Evolutionary conservation across 139 green algal species (phyloP).

Genomic region (Spirogloea muscicola): DNA sequence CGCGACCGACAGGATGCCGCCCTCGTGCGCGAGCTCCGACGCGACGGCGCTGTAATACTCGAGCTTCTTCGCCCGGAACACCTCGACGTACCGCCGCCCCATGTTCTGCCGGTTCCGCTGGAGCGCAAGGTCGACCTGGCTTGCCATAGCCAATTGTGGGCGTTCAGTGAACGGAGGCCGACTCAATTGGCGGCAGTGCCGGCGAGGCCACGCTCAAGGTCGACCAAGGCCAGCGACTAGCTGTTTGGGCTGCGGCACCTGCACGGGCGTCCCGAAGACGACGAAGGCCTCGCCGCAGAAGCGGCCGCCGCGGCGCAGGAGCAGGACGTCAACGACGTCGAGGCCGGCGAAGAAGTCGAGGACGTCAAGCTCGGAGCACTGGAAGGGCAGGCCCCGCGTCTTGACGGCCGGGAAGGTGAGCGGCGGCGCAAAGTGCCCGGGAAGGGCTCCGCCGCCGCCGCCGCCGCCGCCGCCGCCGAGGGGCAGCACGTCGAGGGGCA

Average conservation of each 20-base stretch:
- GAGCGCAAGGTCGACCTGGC: background rate
- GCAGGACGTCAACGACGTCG: conserved; percentile 46
- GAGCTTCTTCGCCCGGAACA: conserved; percentile 20
- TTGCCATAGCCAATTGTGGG: too few relatives aligned
- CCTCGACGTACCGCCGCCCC: conserved; percentile 80
- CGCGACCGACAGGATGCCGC: conserved; percentile 53
- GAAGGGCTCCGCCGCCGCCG: conserved; percentile 9
- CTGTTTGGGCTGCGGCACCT: too few relatives aligned
- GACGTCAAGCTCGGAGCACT: conserved; percentile 42
- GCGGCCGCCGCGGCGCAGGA: conserved; percentile 17
- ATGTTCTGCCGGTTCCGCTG: conserved; percentile 65
- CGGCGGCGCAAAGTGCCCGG: too few relatives aligned
- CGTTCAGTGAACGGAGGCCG: too few relatives aligned
- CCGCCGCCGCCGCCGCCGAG: conserved; percentile 19
- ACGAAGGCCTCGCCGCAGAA: conserved; percentile 49
- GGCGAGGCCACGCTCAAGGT: too few relatives aligned
- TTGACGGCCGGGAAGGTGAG: too few relatives aligned
- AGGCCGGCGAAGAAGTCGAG: conserved; percentile 44
- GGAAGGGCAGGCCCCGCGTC: conserved; percentile 45
- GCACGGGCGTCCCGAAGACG: conserved; percentile 27
- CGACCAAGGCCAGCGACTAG: too few relatives aligned
- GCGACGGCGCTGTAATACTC: conserved; percentile 43
- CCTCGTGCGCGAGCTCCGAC: conserved; percentile 44
- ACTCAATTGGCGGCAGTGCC: too few relatives aligned
- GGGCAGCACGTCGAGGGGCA: background rate